Evolutionary conservation across 2,329 filamentous ascomycete genomes (phyloP), one percentile per base, ranked within the genome.

Genomic region (Venturiaceae sp.): DNA sequence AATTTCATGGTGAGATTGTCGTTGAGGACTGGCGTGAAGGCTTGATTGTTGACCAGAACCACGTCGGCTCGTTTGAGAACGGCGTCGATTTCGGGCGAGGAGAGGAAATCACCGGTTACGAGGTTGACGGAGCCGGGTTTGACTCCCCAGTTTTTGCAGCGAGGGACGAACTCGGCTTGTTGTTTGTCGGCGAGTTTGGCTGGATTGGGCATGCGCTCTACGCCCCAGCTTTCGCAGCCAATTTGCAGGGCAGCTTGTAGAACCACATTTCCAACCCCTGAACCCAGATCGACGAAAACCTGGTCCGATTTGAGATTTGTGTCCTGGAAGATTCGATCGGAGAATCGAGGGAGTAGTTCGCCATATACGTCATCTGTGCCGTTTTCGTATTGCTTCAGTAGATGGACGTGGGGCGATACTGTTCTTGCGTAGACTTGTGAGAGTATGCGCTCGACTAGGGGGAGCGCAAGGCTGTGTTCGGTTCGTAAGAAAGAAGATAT

Each of bases 11-110:
- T 83, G 50, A 99, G 78, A 62, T 84, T 83, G 67, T 90, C 87
- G 73, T 97, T 99, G 58, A 96, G 82, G 65, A 86, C 81, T 14
- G 92, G 86, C 5, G 87, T 92, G 73, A 99, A 99, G 2, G 91
- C 94, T 73, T 97, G 92, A 74, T 99, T 99, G 77, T 99, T 99
- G 66, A 97, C 92, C 28, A 99, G 81, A 19, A 99, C 83, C n/a
- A 97, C 92, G 69, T 99, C 94, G 1, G 94, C 92, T 58, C 86
- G 83, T 70, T 87, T 86, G 54, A 99, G 79, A 7, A 86, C 85
- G 26, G 84, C 80, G 60, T 85, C 80, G 53, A 96, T 90, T 60
- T 79, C 78, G 16, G 80, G 71, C 64, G 87, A 88, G 63, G 85
- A 83, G 9, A 91, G 83, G 67, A 99, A 96, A 69, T 96, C 89